Base-by-base conservation (phyloP, 2,329 filamentous ascomycete genomes). In the Fusarium pseudocircinatum region DNA sequence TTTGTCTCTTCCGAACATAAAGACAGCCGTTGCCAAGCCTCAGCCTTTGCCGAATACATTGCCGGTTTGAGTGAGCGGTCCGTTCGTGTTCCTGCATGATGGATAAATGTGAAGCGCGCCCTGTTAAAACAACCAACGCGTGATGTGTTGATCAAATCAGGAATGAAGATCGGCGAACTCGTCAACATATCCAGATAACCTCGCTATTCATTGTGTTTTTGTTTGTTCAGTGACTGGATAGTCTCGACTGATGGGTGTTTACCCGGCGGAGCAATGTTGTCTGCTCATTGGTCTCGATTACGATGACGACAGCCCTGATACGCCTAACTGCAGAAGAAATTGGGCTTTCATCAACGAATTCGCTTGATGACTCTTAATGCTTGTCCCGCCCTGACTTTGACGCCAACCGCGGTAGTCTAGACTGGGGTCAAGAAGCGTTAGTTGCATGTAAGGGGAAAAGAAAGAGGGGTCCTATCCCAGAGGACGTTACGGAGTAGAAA, bases 371-470 rank as follows among this genome's bases (percentile, higher is more conserved):
- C 47, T 69, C 57, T 50, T 44, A 24, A 63, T 63, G 37, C 65
- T 56, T 56, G 65, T 54, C 37, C 56, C 60, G 65, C 69, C 59
- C 65, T 72, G 56, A 73, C 52, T 60, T 63, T 42, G 46, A 57
- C 72, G 60, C 53, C 64, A 49, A 56, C 66, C 47, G 54, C 57
- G 60, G 57, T 28, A 73, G 37, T 43, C 39, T n/a, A 42, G 60
- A 34, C 64, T 49, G 49, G 65, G 54, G 65, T 63, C 26, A 46
- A 70, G 56, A 71, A 49, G 70, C 43, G 61, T 56, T 64, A 60
- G 61, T 36, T 42, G 20, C 36, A 69, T 43, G 39, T 39, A 60
- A 59, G 61, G 61, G 61, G 30, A 70, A 60, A 56, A 50, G 30
- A 56, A 47, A 32, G 49, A 60, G 43, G 46, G 62, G 58, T 46